Base-by-base conservation (phyloP, 2,329 filamentous ascomycete genomes). In the Ustulina deusta region DNA sequence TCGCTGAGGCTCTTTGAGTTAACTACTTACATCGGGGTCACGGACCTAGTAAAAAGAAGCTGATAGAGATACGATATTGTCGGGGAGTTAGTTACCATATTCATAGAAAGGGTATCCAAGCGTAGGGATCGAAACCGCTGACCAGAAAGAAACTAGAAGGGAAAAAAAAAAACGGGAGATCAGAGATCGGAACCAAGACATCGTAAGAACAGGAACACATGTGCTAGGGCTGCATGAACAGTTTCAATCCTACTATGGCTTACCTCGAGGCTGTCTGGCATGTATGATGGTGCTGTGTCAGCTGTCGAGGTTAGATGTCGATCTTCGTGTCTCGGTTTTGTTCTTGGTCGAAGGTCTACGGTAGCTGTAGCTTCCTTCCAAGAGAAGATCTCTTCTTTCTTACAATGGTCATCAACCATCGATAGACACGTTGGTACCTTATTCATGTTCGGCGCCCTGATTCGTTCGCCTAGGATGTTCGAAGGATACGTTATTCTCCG, bases 401-500 rank as follows among this genome's bases (percentile, higher is more conserved):
- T 10, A 22, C 34, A 27, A n/a, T n/a, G 32, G n/a, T 40, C 32
- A 49, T 42, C 15, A 34, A 7, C 22, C 2, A 42, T 22, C 11
- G 7, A 40, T 20, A 25, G 2, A 51, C 11, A 25, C 6, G 17
- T 9, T 32, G 15, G 13, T 44, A 44, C 34, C 36, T 6, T n/a
- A 7, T 2, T 59, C 61, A 27, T 10, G 15, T 42, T 49, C 27
- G 11, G 32, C 48, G 32, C 44, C 34, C 20, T 29, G 42, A 52
- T 61, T 34, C 22, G 46, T 29, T 17, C 1, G 52, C 5, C 25
- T 44, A 9, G 11, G 51, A n/a, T 61, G 56, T 49, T 38, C 13
- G 20, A 36, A 38, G n/a, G 46, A 40, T 17, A 29, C 36, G 25
- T 48, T 61, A 42, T 58, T 59, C 29, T 58, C 46, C 40, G 49